Evolutionary conservation across 1,284 basidiomycete genomes (phyloP), one percentile per base, ranked within the genome.

Genomic region (Clitocybe nebularis): DNA sequence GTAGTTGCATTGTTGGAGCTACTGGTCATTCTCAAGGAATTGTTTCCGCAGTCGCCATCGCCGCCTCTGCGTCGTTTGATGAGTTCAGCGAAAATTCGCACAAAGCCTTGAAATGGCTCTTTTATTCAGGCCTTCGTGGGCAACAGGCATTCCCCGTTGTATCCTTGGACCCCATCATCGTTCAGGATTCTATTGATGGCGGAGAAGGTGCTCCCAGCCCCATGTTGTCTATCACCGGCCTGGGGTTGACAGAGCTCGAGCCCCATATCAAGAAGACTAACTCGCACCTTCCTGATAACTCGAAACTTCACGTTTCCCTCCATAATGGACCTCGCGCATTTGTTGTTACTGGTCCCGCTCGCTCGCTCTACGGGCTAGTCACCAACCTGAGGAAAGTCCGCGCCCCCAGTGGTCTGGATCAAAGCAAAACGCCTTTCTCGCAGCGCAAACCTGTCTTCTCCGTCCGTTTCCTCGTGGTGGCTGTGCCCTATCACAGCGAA

Each of bases 1-100:
- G 89, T 39, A 67, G 73, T 35, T 78, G 79, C 43, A 77, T 97
- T 51, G 74, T 81, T 22, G 95, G 94, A 39, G 81, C 92, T 4
- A 98, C 95, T 8, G 95, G 95, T 35, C 95, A 99, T 69, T 96
- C 93, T 5, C 95, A 98, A 66, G 96, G 95, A 52, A 81, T 99
- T 53, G 84, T 97, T 44, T 93, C 93, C 14, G 95, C 95, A 16
- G 79, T 96, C 40, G 86, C 82, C 21, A 80, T 97, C 53, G 77
- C 93, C 5, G 80, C 92, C 1, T 95, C 93, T 11, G 72, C 75
- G 24, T 79, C 81, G 29, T 82, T 84, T 54, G 84, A 87, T 39
- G 80, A 80, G 3, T 89, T 93, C 63, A 66, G 76, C 41, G 65
- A 69, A 48, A 95, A 97, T 64, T 77, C 82, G 11, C 69, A 75